A percentile compares a stretch with the other conserved stretches of the same genome.
phyloP scores from a whole-genome alignment of 2,329 filamentous ascomycete genomes.

The Paecilomyces fulvus region DNA sequence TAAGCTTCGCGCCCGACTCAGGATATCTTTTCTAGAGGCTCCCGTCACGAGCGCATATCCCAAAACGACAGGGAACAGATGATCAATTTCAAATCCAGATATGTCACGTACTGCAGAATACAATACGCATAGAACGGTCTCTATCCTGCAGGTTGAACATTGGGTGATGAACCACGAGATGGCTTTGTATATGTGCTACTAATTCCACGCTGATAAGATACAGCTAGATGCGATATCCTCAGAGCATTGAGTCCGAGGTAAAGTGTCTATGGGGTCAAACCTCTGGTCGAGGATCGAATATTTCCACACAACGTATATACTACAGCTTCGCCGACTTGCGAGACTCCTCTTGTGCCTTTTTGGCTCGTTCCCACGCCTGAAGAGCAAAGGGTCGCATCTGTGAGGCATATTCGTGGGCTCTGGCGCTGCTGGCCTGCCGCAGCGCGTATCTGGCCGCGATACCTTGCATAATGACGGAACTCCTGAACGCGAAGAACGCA shows the following conservation, averaged over 20 bases:
- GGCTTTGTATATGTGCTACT: background rate
- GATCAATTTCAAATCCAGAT: background rate
- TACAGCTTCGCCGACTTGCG: constrained; percentile 38
- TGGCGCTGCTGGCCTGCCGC: constrained; percentile 80
- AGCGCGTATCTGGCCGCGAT: constrained; percentile 82
- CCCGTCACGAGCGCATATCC: background rate
- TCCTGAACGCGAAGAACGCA: constrained; percentile 53
- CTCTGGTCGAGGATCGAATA: background rate
- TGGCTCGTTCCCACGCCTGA: constrained; percentile 67
- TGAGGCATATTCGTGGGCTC: constrained; percentile 63
- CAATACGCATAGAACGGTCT: background rate
- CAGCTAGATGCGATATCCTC: constrained; percentile 4
- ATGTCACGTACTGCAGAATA: background rate
- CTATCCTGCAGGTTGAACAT: background rate
- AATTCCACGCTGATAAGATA: background rate
- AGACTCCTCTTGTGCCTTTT: constrained; percentile 36
- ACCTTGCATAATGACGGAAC: constrained; percentile 66
- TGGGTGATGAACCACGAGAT: background rate
- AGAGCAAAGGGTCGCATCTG: constrained; percentile 65
- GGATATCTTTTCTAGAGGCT: background rate
- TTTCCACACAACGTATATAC: constrained; percentile 2
- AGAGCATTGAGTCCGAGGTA: background rate
- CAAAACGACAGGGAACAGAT: background rate
- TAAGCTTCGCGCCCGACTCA: background rate
- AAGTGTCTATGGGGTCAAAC: background rate